Evolutionary conservation across 2,329 filamentous ascomycete species (phyloP).

Genomic region (Thelonectria discophora): DNA sequence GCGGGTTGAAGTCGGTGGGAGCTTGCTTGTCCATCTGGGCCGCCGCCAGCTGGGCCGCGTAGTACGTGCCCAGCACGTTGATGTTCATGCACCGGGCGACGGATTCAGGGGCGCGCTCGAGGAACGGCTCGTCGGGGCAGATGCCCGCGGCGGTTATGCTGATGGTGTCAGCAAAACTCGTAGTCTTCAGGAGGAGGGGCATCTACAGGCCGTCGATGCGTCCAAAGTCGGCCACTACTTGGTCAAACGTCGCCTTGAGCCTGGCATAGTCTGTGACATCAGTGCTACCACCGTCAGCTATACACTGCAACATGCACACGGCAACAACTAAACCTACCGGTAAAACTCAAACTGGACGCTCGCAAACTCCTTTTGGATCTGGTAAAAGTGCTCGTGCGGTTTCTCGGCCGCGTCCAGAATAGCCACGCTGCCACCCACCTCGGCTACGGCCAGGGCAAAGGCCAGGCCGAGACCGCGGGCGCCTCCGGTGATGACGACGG

Average conservation of each 20-base stretch:
- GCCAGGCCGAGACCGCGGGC: conserved; percentile 26
- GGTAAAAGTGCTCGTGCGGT: conserved; percentile 29
- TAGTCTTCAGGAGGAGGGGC: rapidly evolving
- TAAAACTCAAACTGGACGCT: conserved; percentile 23
- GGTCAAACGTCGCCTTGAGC: conserved; percentile 22
- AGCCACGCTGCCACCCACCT: conserved; percentile 27
- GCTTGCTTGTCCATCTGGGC: conserved; percentile 47
- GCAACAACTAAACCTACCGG: conserved; percentile 1
- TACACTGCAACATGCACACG: neutral
- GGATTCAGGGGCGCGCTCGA: conserved; percentile 37
- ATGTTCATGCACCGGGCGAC: conserved; percentile 41
- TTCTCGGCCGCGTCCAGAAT: conserved; percentile 30
- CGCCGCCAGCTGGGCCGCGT: conserved; percentile 47
- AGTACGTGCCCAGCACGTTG: conserved; percentile 47
- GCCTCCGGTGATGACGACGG: conserved; percentile 26
- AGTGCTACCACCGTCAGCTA: conserved; percentile 9
- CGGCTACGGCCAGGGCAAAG: conserved; percentile 25
- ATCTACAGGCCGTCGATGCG: conserved; percentile 27
- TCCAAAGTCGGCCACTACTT: conserved; percentile 26
- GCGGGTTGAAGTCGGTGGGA: conserved; percentile 32
- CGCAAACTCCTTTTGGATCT: conserved; percentile 22
- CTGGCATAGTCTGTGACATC: conserved; percentile 26
- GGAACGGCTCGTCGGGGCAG: conserved; percentile 42
- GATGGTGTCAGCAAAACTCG: neutral
- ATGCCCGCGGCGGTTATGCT: conserved; percentile 44